Base-by-base conservation (phyloP, 2,329 filamentous ascomycete species). In the Capronia coronata region DNA sequence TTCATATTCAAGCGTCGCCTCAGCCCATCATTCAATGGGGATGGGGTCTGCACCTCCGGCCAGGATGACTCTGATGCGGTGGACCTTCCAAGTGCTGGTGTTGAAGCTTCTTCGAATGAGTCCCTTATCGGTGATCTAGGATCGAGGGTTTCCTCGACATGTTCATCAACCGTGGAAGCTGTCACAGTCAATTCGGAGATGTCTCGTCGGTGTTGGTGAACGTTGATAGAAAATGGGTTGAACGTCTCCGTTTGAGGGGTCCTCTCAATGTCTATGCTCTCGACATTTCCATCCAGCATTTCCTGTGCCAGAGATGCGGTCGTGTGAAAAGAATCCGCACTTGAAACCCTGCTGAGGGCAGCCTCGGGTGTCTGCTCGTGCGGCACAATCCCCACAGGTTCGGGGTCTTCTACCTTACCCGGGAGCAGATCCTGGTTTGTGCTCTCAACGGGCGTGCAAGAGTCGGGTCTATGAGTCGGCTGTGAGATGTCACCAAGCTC, bases 81-180 rank as follows among this genome's bases (percentile, higher is more conserved):
- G 43, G 75, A 70, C 43, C 64, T 68, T 14, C 66, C 61, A 11
- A 75, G 62, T n/a, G 67, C 69, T 35, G 73, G 71, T 4, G 72
- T 73, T 29, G 66, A 66, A n/a, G 71, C 67, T 27, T 53, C 48
- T 23, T 50, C 51, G 14, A 29, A 23, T 5, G 52, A 56, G n/a
- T 49, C 51, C 10, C 46, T 46, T 8, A 48, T 51, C 9, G 51
- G 49, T n/a, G 48, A 48, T 23, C 46, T 46, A 3, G 40, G 19
- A 6, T 39, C 29, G n/a, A 40, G 16, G 34, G 34, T 49, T 9
- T 18, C 44, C 18, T 56, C 46, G 35, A 48, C 46, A 42, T 27
- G 22, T 2, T 29, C 34, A 19, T 51, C 43, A n/a, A 50, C 44
- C 19, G 56, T 52, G 30, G 57, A 56, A n/a, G 60, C 60, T 27